Conservation (phyloP, 2,329 filamentous ascomycete species). For the Cladophialophora carrionii region DNA sequence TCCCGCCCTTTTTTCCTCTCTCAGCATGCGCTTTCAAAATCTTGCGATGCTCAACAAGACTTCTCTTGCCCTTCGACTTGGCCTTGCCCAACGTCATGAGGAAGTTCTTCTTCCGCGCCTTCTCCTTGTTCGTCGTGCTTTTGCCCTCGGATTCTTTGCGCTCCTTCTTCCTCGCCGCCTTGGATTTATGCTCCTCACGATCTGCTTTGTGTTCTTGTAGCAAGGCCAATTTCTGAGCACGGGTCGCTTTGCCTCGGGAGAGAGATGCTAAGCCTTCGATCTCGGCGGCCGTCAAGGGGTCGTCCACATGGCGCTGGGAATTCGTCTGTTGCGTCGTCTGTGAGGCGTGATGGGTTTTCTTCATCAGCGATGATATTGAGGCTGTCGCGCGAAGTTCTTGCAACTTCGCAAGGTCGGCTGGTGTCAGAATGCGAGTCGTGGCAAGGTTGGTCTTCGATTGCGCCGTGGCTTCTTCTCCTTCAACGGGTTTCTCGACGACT, state of each 20-base stretch:
- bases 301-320: constrained; percentile 72
- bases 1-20: constrained; percentile 69
- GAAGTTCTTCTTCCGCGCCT: constrained; percentile 97
- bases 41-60: constrained; percentile 81
- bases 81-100: constrained; percentile 97
- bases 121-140: constrained; percentile 96
- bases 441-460: constrained; percentile 68
- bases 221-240: constrained; percentile 83
- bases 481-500: constrained; percentile 4
- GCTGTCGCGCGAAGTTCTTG: constrained; percentile 80
- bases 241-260: constrained; percentile 73
- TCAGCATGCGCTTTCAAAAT: constrained; percentile 77
- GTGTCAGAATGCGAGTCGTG: constrained; percentile 92
- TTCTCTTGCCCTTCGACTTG: constrained; percentile 92
- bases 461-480: constrained; percentile 21
- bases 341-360: constrained; percentile 51
- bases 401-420: constrained; percentile 92
- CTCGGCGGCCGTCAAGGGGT: constrained; percentile 84
- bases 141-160: constrained; percentile 89
- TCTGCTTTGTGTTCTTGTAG: constrained; percentile 81
- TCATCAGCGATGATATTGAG: constrained; percentile 65
- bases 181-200: constrained; percentile 79
- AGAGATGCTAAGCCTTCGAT: constrained; percentile 85
- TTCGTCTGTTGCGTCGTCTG: constrained; percentile 50
- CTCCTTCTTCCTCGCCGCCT: constrained; percentile 78